A percentile compares a stretch with the other conserved stretches of the same genome.
These are phyloP conservation scores for Fraxinus pennsylvanica DNA, from an alignment of 257 asterid species.

Conservation along the genomic window DNA sequence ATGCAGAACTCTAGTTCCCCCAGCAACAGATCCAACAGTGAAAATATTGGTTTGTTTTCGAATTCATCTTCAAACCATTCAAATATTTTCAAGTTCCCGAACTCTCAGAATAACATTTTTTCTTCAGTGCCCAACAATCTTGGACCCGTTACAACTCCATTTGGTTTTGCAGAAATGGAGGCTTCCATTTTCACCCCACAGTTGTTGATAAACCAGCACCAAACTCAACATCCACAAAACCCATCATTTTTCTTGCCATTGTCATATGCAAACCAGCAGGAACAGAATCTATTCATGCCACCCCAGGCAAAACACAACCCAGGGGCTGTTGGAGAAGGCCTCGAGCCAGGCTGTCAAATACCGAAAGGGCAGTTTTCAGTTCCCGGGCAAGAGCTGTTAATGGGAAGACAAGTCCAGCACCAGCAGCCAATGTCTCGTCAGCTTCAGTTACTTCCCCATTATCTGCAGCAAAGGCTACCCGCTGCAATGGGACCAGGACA, in stretches of 20 bases:
- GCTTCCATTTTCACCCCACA: slow-evolving; percentile 42
- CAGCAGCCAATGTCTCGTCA: slow-evolving; percentile 44
- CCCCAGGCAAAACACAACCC: slow-evolving; percentile 49
- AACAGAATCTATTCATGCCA: slow-evolving; percentile 37
- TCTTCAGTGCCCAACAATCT: no score
- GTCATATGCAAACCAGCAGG: slow-evolving; percentile 37
- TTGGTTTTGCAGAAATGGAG: slow-evolving; percentile 38
- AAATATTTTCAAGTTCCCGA: no score
- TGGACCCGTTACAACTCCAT: not conserved
- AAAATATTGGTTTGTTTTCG: no score
- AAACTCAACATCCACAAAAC: slow-evolving; percentile 40
- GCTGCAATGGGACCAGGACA: slow-evolving; percentile 35
- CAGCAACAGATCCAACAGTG: slow-evolving; percentile 15
- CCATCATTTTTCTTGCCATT: slow-evolving; percentile 49
- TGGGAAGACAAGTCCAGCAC: slow-evolving; percentile 28
- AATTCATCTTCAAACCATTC: no score
- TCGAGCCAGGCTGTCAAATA: not conserved
- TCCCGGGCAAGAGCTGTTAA: slow-evolving; percentile 30
- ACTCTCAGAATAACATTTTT: no score
- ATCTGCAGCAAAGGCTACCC: slow-evolving; percentile 48
- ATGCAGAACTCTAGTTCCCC: slow-evolving; percentile 24
- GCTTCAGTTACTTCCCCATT: slow-evolving; percentile 60
- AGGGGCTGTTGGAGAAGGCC: slow-evolving; percentile 30
- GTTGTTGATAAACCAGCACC: slow-evolving; percentile 50
- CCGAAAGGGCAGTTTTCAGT: slow-evolving; percentile 28